phyloP scores from a whole-genome alignment of 2,329 filamentous ascomycete genomes.

The Phaeosphaeria sp. region DNA sequence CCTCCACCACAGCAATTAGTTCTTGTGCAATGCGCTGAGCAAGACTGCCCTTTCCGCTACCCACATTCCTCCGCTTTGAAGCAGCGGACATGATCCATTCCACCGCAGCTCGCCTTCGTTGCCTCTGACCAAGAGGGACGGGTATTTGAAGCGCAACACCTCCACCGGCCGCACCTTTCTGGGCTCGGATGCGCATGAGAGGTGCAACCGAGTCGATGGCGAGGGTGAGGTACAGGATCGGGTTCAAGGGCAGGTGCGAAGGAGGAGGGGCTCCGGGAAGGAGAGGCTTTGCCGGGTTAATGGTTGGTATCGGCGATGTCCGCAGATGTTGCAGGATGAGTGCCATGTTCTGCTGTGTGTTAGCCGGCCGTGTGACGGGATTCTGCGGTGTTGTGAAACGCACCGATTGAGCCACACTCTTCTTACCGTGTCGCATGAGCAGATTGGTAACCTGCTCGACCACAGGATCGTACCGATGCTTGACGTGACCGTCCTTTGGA shows the following conservation, averaged over 20 bases:
- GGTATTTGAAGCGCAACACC: constrained; percentile 85
- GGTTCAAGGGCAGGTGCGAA: constrained; percentile 83
- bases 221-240: constrained; percentile 85
- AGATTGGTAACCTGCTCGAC: constrained; percentile 87
- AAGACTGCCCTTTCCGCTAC: constrained; percentile 75
- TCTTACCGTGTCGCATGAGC: constrained; percentile 90
- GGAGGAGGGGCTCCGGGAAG: constrained; percentile 79
- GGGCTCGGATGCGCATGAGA: constrained; percentile 77
- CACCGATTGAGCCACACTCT: constrained; percentile 88
- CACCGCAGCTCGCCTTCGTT: constrained; percentile 80
- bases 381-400: constrained; percentile 32
- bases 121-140: constrained; percentile 74
- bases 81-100: constrained; percentile 90
- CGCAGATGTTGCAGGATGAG: constrained; percentile 83
- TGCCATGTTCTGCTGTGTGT: constrained; percentile 73
- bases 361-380: constrained; percentile 7
- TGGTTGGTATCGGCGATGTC: constrained; percentile 78
- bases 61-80: constrained; percentile 75
- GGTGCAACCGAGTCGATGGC: constrained; percentile 94
- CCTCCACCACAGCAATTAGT: constrained; percentile 86
- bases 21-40: constrained; percentile 83
- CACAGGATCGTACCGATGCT: constrained; percentile 84
- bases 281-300: constrained; percentile 74
- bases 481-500: constrained; percentile 68
- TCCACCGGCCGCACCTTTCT: constrained; percentile 83